Evolutionary conservation across 345 rosid species (phyloP).

Genomic region (Stellera chamaejasme): DNA sequence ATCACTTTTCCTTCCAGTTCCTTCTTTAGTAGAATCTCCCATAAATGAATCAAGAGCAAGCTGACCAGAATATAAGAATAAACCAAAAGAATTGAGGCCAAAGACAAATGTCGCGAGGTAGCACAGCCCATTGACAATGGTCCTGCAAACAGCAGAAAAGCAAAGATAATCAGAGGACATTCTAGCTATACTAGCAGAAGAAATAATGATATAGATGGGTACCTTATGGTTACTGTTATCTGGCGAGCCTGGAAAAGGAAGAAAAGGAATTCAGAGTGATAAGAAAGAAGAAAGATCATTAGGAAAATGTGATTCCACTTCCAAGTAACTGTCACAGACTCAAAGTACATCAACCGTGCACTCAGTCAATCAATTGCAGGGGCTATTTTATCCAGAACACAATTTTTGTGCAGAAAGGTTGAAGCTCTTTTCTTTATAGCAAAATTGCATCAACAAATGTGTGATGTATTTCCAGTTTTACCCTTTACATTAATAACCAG

Average conservation of each 20-base stretch:
- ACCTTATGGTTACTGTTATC: constrained; percentile 83
- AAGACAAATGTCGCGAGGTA: constrained; percentile 93
- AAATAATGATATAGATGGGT: constrained; percentile 1
- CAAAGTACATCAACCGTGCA: too few species aligned
- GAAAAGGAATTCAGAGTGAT: too few species aligned
- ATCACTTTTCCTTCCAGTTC: constrained; percentile 18
- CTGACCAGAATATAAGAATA: constrained; percentile 69
- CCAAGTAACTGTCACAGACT: background rate
- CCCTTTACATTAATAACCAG: too few species aligned
- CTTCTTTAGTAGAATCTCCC: constrained; percentile 27
- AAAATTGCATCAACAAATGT: too few species aligned
- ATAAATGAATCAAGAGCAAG: constrained; percentile 50
- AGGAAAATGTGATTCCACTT: constrained; percentile 5
- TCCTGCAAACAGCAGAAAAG: constrained; percentile 37
- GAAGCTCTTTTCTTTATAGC: too few species aligned
- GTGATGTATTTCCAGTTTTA: too few species aligned
- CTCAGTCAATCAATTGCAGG: too few species aligned
- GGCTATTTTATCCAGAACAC: too few species aligned
- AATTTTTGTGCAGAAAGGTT: too few species aligned
- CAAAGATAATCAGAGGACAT: constrained; percentile 10
- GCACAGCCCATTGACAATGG: constrained; percentile 77
- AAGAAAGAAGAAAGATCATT: constrained; percentile 11
- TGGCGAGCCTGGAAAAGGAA: constrained; percentile 61
- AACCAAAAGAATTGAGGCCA: constrained; percentile 71
- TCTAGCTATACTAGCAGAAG: background rate